phyloP scores from a whole-genome alignment of 2,329 filamentous ascomycete species.

The Geoglossum cookeanum region DNA sequence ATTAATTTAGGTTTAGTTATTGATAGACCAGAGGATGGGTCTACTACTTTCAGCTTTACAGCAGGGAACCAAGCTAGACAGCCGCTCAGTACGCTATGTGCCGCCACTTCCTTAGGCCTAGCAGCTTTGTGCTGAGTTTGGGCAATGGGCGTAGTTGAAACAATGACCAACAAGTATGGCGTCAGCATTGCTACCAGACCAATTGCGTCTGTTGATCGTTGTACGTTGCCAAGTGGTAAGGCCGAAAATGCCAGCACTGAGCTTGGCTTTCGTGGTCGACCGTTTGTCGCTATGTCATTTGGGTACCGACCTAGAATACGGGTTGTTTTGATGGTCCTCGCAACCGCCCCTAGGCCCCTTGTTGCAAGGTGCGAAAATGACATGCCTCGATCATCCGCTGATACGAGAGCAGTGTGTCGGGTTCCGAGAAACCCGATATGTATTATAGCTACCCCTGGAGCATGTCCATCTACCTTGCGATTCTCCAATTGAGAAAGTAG shows the following conservation, averaged over 20 bases:
- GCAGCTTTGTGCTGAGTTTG: slow-evolving; percentile 92
- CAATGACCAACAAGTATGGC: slow-evolving; percentile 85
- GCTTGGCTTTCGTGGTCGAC: slow-evolving; percentile 67
- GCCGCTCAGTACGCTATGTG: slow-evolving; percentile 81
- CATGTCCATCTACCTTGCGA: slow-evolving; percentile 61
- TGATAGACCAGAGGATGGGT: slow-evolving; percentile 44
- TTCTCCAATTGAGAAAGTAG: slow-evolving; percentile 44
- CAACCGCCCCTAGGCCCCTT: slow-evolving; percentile 70
- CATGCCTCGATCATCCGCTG: slow-evolving; percentile 89
- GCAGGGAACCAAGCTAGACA: slow-evolving; percentile 95
- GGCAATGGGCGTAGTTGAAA: slow-evolving; percentile 88
- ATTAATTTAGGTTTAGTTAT: slow-evolving; percentile 72
- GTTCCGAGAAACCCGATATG: slow-evolving; percentile 93
- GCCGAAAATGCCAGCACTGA: slow-evolving; percentile 85
- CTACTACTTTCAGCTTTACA: slow-evolving; percentile 68
- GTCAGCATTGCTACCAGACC: slow-evolving; percentile 90
- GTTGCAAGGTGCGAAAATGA: slow-evolving; percentile 94
- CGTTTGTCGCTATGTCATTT: slow-evolving; percentile 37
- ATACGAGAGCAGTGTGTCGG: slow-evolving; percentile 82
- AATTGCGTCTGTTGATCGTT: slow-evolving; percentile 69
- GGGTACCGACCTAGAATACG: slow-evolving; percentile 86
- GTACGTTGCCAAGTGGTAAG: slow-evolving; percentile 82
- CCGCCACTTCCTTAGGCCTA: slow-evolving; percentile 73
- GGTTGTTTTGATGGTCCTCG: slow-evolving; percentile 70
- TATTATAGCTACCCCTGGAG: slow-evolving; percentile 56